Evolutionary conservation across 441 rosid genomes (phyloP), one percentile per base, ranked within the genome.

Genomic region (Bruguiera hainesii): DNA sequence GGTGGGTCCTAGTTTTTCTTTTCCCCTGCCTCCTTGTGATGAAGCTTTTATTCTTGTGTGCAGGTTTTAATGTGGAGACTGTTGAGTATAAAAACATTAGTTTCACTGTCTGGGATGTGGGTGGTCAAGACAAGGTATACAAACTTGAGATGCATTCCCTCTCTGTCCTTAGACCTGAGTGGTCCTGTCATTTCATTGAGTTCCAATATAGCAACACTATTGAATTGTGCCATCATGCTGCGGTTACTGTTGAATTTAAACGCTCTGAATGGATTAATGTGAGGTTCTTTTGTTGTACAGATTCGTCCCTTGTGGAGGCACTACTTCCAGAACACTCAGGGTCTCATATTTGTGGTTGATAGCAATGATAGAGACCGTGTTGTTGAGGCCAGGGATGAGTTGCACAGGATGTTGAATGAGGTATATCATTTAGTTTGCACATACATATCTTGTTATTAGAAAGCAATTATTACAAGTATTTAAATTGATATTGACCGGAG

Each of bases 241-340:
- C 19, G 20, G 20, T 49, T 33, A 50, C 49, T 65, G 3, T 42
- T 59, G 51, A 35, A 4, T 23, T 33, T 37, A 63, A 26, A 39
- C 63, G 19, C 11, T 60, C 18, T 30, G 19, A 68, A 58, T 33
- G 49, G 56, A 35, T 63, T 20, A 37, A 23, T 20, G 63, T 63
- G 55, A 65, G 48, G 10, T 20, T 71, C 10, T 53, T 66, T 50
- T 66, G 33, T 70, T 29, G 0, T 72, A 53, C 79, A 90, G 97
- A 90, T 90, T 63, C 97, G 97, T 69, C 92, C 94, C 0, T 81
- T 88, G 87, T 88, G 97, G 97, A 90, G 89, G 79, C 88, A 86
- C 69, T 90, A 88, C 81, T 87, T 88, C 81, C 95, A 87, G 66
- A 88, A 88, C 73, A 90, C 94, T 25, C 93, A 88, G 71, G 97